Conservation (phyloP, 1,284 basidiomycete species). For the Meripilus lineatus region DNA sequence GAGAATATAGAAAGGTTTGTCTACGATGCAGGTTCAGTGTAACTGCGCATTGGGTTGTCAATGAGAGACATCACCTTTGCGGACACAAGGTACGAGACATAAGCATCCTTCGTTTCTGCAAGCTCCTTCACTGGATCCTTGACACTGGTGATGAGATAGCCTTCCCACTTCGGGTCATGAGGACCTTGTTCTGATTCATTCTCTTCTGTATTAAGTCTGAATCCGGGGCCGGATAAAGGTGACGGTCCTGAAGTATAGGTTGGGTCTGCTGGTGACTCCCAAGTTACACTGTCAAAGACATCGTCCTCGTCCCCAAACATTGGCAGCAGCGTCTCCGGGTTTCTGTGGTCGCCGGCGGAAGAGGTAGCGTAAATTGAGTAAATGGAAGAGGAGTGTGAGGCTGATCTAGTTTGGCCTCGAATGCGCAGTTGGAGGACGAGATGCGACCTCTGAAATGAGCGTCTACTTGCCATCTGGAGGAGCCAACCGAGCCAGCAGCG, state of each 20-base stretch:
- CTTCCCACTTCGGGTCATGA: slow-evolving; percentile 84
- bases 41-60: neutral
- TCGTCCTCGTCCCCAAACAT: slow-evolving; percentile 82
- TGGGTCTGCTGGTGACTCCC: slow-evolving; percentile 67
- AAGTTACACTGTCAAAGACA: slow-evolving; percentile 81
- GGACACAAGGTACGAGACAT: slow-evolving; percentile 90
- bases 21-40: slow-evolving; percentile 34
- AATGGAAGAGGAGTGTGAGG: neutral
- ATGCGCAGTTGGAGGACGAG: too few relatives aligned
- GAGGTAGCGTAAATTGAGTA: slow-evolving; percentile 15
- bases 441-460: neutral
- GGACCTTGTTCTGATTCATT: slow-evolving; percentile 55
- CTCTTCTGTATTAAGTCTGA: slow-evolving; percentile 69
- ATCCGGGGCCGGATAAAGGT: slow-evolving; percentile 58
- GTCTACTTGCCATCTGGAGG: neutral
- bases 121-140: slow-evolving; percentile 94
- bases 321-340: neutral
- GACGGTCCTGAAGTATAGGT: slow-evolving; percentile 35
- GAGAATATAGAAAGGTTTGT: slow-evolving; percentile 82
- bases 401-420: too few relatives aligned
- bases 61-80: slow-evolving; percentile 61
- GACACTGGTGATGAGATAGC: slow-evolving; percentile 82
- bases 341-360: neutral
- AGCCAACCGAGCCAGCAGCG: too few relatives aligned
- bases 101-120: slow-evolving; percentile 93